These are phyloP conservation scores for Actinomucor elegans DNA, from an alignment of 371 early-diverging fungal species.

Conservation along the genomic window DNA sequence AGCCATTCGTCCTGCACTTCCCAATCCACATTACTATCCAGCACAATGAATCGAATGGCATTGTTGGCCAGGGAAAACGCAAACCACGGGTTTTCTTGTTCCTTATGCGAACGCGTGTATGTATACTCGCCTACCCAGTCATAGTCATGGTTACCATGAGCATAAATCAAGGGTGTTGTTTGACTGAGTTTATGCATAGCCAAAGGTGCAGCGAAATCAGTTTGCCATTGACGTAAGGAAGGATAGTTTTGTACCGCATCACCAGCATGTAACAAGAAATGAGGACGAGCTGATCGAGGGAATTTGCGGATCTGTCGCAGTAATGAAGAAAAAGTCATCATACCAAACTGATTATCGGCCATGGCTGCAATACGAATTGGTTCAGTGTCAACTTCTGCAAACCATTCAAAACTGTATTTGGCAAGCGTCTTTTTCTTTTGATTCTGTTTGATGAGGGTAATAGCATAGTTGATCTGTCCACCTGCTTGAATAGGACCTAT, in stretches of 20 bases:
- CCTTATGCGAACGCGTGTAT: conserved; percentile 38
- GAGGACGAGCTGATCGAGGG: conserved; percentile 23
- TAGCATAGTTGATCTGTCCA: conserved; percentile 11
- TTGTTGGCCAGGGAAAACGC: conserved; percentile 59
- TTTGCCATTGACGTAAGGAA: conserved; percentile 70
- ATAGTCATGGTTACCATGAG: conserved; percentile 79
- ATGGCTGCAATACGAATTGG: conserved; percentile 60
- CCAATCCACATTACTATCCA: conserved; percentile 72
- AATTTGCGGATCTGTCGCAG: conserved; percentile 41
- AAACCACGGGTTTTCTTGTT: conserved; percentile 51
- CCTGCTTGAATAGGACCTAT: conserved; percentile 38
- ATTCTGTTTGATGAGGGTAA: not conserved
- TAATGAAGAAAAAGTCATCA: conserved; percentile 50
- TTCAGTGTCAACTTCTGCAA: conserved; percentile 20
- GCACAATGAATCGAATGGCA: conserved; percentile 66
- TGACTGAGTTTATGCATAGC: conserved; percentile 57
- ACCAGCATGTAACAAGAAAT: conserved; percentile 65
- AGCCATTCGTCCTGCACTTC: conserved; percentile 65
- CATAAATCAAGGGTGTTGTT: conserved; percentile 65
- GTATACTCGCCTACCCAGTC: conserved; percentile 49
- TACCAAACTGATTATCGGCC: conserved; percentile 64
- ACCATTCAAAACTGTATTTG: conserved; percentile 32
- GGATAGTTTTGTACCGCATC: conserved; percentile 66
- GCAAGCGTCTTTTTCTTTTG: conserved; percentile 26
- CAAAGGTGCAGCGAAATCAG: conserved; percentile 68